phyloP scores from a whole-genome alignment of 1,139 yeast species.

The Wickerhamomyces sp. region DNA sequence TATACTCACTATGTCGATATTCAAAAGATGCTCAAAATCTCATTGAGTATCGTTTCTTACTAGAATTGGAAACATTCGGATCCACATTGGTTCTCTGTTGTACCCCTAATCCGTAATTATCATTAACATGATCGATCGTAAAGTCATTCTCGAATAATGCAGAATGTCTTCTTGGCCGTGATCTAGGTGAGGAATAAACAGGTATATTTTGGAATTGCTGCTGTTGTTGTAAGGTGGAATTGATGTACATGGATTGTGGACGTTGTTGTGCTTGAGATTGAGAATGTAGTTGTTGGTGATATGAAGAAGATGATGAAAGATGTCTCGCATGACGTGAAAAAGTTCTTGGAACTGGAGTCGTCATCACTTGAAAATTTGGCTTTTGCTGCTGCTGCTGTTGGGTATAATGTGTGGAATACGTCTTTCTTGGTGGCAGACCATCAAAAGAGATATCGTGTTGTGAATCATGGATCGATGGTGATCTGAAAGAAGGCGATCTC shows the following conservation, averaged over 20 bases:
- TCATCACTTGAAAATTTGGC: conserved; percentile 10
- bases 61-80: conserved; percentile 1
- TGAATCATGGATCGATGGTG: no score
- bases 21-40: conserved; percentile 14
- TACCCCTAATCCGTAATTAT: not conserved
- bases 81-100: not conserved
- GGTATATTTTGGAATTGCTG: not conserved
- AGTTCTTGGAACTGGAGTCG: conserved; percentile 18
- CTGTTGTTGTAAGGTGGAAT: not conserved
- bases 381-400: not conserved
- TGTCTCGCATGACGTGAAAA: conserved; percentile 8
- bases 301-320: not conserved
- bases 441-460: no score
- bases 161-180: not conserved
- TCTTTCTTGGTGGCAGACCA: no score
- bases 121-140: not conserved
- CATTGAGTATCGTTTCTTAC: conserved; percentile 19
- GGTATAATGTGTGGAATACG: not conserved
- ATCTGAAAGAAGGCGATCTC: not conserved
- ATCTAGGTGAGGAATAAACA: not conserved
- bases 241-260: conserved; percentile 1
- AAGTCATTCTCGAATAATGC: not conserved
- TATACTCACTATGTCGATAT: no score
- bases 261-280: not conserved
- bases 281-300: no score